phyloP scores from a whole-genome alignment of 75 land plant species.

The Pseudotsuga menziesii region DNA sequence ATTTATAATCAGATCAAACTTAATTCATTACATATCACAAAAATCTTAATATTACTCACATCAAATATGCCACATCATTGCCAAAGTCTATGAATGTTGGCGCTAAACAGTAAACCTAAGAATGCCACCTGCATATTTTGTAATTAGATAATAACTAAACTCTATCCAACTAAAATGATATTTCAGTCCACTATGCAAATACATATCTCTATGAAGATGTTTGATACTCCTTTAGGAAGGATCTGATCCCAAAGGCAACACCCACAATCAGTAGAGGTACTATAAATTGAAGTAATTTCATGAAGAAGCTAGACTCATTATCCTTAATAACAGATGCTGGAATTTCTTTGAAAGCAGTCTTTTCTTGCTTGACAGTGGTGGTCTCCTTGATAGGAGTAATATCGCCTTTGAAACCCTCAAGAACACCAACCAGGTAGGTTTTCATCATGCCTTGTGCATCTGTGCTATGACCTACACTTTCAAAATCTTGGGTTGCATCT shows the following conservation, averaged over 20 bases:
- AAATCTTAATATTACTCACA: too few species aligned
- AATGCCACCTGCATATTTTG: too few species aligned
- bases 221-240: constrained; percentile 5
- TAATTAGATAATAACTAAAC: too few species aligned
- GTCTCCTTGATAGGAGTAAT: constrained; percentile 18
- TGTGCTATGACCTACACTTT: constrained; percentile 26
- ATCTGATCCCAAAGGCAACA: constrained; percentile 22
- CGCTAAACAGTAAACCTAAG: too few species aligned
- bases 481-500: constrained; percentile 34
- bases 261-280: constrained; percentile 30
- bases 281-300: constrained; percentile 22
- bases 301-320: constrained; percentile 13
- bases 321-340: constrained; percentile 33
- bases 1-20: too few species aligned
- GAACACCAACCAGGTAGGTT: constrained; percentile 17
- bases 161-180: too few species aligned
- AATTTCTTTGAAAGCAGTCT: constrained; percentile 23
- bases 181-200: too few species aligned
- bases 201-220: not conserved
- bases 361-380: constrained; percentile 21
- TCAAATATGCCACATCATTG: too few species aligned
- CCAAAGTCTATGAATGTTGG: too few species aligned
- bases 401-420: constrained; percentile 13
- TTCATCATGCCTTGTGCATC: constrained; percentile 21
- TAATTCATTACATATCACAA: too few species aligned